Evolutionary conservation across 1,284 basidiomycete genomes (phyloP).

Genomic region (Ceratobasidium sp.): DNA sequence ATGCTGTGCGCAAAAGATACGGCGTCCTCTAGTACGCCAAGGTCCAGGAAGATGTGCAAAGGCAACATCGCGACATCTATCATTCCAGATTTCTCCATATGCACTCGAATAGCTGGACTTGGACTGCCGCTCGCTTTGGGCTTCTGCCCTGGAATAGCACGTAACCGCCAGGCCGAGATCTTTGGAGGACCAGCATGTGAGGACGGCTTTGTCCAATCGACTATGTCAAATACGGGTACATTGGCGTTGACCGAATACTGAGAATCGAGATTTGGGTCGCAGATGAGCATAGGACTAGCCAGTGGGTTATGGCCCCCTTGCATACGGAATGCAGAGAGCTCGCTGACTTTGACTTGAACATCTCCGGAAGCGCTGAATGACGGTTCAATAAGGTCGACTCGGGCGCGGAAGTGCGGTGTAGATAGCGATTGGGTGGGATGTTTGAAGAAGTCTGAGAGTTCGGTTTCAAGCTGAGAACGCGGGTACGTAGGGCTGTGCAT

Average conservation of each 20-base stretch:
- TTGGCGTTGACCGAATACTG: conserved; percentile 47
- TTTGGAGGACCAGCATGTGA: conserved; percentile 68
- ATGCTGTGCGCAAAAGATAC: conserved; percentile 40
- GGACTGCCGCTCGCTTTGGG: conserved; percentile 30
- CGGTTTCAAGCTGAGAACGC: conserved; percentile 36
- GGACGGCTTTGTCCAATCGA: conserved; percentile 72
- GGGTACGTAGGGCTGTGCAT: conserved; percentile 10
- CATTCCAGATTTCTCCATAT: conserved; percentile 9
- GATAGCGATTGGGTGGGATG: conserved; percentile 56
- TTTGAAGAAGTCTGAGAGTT: conserved; percentile 69
- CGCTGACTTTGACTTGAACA: conserved; percentile 60
- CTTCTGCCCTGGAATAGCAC: conserved; percentile 48
- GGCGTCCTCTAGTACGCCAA: conserved; percentile 72
- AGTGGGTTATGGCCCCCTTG: conserved; percentile 34
- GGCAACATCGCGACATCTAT: conserved; percentile 65
- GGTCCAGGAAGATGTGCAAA: conserved; percentile 80
- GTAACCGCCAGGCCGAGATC: conserved; percentile 66
- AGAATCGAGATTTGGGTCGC: conserved; percentile 48
- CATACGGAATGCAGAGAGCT: conserved; percentile 66
- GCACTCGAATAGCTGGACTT: conserved; percentile 23
- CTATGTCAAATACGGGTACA: conserved; percentile 69
- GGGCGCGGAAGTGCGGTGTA: conserved; percentile 45
- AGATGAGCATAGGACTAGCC: conserved; percentile 48
- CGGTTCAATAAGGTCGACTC: conserved; percentile 40
- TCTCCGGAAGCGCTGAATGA: conserved; percentile 26